Conservation (phyloP, 352 stramenopile species). For the Thalassiosira mediterranea region DNA sequence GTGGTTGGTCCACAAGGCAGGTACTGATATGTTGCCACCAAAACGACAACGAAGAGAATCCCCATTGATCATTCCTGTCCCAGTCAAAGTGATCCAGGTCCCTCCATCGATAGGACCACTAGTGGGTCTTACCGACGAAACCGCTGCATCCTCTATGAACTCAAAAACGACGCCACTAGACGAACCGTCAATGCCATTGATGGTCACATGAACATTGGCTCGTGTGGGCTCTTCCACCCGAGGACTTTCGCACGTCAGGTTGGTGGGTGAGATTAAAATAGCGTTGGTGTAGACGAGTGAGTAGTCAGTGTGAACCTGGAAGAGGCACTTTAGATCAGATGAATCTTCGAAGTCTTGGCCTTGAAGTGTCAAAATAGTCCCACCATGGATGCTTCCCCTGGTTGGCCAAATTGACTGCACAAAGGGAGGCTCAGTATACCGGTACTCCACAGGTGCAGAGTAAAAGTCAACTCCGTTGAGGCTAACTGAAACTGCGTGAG, state of each 20-base stretch:
- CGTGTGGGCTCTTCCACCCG: slow-evolving; percentile 10
- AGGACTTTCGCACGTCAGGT: slow-evolving; percentile 32
- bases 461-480: slow-evolving; percentile 48
- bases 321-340: slow-evolving; percentile 87
- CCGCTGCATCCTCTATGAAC: slow-evolving; percentile 25
- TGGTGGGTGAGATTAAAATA: slow-evolving; percentile 20
- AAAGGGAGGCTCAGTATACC: slow-evolving; percentile 33
- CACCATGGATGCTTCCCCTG: slow-evolving; percentile 29
- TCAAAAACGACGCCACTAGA: slow-evolving; percentile 31
- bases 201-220: slow-evolving; percentile 35
- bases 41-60: slow-evolving; percentile 71
- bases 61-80: slow-evolving; percentile 53
- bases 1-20: slow-evolving; percentile 51
- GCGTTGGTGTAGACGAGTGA: slow-evolving; percentile 7
- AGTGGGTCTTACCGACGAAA: slow-evolving; percentile 29
- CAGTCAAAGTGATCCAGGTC: slow-evolving; percentile 43
- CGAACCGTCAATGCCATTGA: slow-evolving; percentile 53
- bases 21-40: slow-evolving; percentile 37
- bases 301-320: slow-evolving; percentile 54
- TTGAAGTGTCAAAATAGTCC: slow-evolving; percentile 42
- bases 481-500: slow-evolving; percentile 27
- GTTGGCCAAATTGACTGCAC: slow-evolving; percentile 39
- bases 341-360: slow-evolving; percentile 93
- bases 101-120: slow-evolving; percentile 36
- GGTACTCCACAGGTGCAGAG: slow-evolving; percentile 24